Evolutionary conservation across 2,329 filamentous ascomycete species (phyloP).

Genomic region (Aureobasidium uvarum): DNA sequence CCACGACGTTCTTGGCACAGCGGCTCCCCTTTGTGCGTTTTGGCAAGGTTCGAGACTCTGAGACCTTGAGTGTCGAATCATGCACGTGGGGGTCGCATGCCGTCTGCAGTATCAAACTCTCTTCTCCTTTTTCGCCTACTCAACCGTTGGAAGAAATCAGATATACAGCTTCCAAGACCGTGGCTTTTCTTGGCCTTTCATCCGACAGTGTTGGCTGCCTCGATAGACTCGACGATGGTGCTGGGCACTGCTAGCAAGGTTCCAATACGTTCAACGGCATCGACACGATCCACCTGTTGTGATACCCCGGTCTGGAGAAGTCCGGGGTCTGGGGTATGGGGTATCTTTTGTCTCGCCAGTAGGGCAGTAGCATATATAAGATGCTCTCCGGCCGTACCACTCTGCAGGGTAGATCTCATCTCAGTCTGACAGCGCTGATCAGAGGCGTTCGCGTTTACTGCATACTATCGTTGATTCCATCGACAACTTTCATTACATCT

Average conservation of each 20-base stretch:
- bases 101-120: slow-evolving; percentile 16
- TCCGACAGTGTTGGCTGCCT: slow-evolving; percentile 6
- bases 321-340: slow-evolving; percentile 15
- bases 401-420: slow-evolving; percentile 16
- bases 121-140: neutral
- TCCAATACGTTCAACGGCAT: slow-evolving; percentile 16
- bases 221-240: neutral
- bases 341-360: neutral
- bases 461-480: neutral
- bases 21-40: slow-evolving; percentile 8
- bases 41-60: slow-evolving; percentile 22
- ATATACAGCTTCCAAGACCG: slow-evolving; percentile 18
- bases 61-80: slow-evolving; percentile 11
- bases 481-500: neutral
- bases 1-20: slow-evolving; percentile 16
- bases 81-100: slow-evolving; percentile 14
- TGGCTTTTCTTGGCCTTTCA: slow-evolving; percentile 27
- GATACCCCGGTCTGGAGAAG: slow-evolving; percentile 1
- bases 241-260: slow-evolving; percentile 17
- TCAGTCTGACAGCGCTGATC: slow-evolving; percentile 22
- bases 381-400: slow-evolving; percentile 1
- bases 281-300: neutral
- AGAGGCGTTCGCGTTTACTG: neutral
- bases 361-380: slow-evolving; percentile 14
- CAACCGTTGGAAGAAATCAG: slow-evolving; percentile 3